Conservation (phyloP, 1,284 basidiomycete genomes). For the Psilocybe mexicana region DNA sequence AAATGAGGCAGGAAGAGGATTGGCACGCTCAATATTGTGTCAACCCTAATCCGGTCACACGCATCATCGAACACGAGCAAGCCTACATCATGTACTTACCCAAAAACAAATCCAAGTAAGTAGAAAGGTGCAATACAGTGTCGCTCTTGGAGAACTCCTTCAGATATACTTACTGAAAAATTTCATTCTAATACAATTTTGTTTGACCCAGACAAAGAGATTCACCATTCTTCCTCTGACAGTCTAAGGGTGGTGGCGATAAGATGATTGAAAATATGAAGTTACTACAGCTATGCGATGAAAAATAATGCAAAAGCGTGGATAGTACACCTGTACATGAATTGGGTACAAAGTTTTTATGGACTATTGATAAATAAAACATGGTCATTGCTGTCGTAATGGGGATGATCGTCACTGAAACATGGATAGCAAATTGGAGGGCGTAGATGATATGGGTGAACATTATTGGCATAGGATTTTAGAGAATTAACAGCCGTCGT, state of each 20-base stretch:
- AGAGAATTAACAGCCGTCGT: slow-evolving; percentile 49
- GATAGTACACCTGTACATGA: slow-evolving; percentile 13
- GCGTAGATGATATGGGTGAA: neutral
- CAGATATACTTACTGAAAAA: no score
- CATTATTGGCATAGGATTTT: neutral
- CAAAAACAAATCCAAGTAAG: no score
- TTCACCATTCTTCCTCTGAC: no score
- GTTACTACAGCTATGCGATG: neutral
- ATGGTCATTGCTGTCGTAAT: slow-evolving; percentile 6
- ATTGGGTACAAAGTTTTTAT: slow-evolving; percentile 11
- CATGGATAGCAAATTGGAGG: neutral
- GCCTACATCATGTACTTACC: no score
- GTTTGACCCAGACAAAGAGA: no score
- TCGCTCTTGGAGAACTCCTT: no score
- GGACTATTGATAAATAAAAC: slow-evolving; percentile 10
- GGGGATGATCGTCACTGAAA: neutral
- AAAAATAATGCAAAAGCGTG: neutral
- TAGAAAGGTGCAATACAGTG: no score
- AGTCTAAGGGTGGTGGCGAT: neutral
- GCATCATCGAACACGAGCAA: no score
- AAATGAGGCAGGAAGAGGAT: no score
- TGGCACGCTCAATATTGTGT: no score
- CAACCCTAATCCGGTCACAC: no score
- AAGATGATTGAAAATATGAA: neutral
- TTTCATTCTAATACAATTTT: no score